These are phyloP conservation scores for Nigrospora oryzae DNA, from an alignment of 2,329 filamentous ascomycete species.

Conservation along the genomic window DNA sequence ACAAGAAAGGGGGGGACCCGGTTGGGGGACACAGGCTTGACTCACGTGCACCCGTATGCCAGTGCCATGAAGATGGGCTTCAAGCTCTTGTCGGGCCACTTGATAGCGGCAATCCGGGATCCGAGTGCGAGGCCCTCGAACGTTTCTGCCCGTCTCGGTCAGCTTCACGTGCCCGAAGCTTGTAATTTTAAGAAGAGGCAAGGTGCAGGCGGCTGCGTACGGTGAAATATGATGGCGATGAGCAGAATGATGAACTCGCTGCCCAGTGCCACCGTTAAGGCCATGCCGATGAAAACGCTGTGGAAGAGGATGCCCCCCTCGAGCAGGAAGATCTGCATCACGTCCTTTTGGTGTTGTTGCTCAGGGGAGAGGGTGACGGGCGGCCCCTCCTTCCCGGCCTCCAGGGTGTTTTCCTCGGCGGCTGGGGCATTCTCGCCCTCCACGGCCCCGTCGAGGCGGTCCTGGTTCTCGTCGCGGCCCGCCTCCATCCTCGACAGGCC, in stretches of 20 bases:
- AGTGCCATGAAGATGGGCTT: constrained; percentile 50
- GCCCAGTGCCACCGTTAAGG: constrained; percentile 43
- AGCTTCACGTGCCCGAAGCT: neutral
- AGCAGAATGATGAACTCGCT: constrained; percentile 41
- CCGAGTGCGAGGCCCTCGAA: constrained; percentile 54
- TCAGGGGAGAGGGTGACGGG: neutral
- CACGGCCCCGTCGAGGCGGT: neutral
- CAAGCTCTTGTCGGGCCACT: constrained; percentile 27
- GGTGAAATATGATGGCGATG: constrained; percentile 45
- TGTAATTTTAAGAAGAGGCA: too few species aligned
- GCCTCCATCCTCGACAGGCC: constrained; percentile 14
- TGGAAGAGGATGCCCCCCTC: constrained; percentile 60
- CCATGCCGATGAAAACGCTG: constrained; percentile 51
- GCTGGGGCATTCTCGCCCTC: neutral
- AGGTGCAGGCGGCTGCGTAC: neutral
- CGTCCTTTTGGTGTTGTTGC: constrained; percentile 33
- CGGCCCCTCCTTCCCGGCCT: neutral
- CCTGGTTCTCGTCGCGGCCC: neutral
- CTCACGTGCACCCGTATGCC: constrained; percentile 44
- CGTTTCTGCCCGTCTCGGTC: constrained; percentile 22
- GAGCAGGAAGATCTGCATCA: constrained; percentile 52
- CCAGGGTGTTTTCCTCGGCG: neutral
- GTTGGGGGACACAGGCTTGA: constrained; percentile 18
- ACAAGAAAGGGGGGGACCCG: too few species aligned
- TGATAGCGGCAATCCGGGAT: constrained; percentile 52